Evolutionary conservation across 768 basidiomycete genomes (phyloP), one percentile per base, ranked within the genome.

Genomic region (Porphyrellus cyaneotinctus): DNA sequence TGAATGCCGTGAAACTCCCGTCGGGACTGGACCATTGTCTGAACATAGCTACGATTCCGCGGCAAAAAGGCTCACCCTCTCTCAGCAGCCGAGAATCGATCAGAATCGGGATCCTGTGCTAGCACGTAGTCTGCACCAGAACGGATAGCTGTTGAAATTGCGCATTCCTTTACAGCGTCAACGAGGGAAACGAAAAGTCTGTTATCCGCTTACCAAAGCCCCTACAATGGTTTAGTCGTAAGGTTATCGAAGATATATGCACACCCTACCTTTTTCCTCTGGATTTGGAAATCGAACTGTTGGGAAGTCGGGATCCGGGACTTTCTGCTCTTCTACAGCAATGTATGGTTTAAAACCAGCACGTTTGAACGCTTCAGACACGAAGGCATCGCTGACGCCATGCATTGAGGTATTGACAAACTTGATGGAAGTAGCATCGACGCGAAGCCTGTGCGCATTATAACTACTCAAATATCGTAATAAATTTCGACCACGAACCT

Each of bases 401-500:
- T 95, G 92, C 87, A 95, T 85, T 0, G 91, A 87, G 0, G 93
- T 95, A 63, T 91, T 91, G 18, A 91, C 87, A 58, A 94, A 90
- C 58, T 75, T 80, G 55, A 85, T 52, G 6, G 70, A 26, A 18
- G 52, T 23, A 30, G 13, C 24, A 18, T 28, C 38, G 12, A 44
- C 43, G 17, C n/a, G 36, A 43, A 57, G 43, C 47, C 66, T 67
- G 36, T 18, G 13, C n/a, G 13, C 5, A 14, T n/a, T 39, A n/a
- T 38, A 42, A 49, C 33, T 18, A 55, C 37, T 30, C 17, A 11
- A 54, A 41, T 17, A 13, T 10, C 28, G 10, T 13, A 35, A 22
- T 9, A 28, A 1, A 6, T 22, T 35, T 44, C 26, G 17, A 30
- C 12, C 33, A 59, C 64, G 12, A 48, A 64, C 61, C 49, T 52